phyloP scores from a whole-genome alignment of 2,329 filamentous ascomycete species.

The Didymella arachidicola region DNA sequence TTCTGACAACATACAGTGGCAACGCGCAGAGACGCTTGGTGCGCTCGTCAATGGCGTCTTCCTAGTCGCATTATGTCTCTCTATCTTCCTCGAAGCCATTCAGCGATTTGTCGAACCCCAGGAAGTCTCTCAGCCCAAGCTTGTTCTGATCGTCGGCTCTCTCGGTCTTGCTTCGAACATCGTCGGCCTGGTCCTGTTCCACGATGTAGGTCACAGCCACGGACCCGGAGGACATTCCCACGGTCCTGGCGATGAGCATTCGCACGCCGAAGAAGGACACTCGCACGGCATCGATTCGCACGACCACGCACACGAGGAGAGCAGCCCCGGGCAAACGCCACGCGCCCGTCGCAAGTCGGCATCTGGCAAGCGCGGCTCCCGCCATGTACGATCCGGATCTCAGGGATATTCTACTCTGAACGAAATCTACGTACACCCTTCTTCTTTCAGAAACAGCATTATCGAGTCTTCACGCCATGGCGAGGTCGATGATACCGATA shows the following conservation, averaged over 20 bases:
- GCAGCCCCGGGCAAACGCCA: slow-evolving; percentile 32
- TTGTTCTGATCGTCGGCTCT: slow-evolving; percentile 89
- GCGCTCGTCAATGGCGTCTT: slow-evolving; percentile 98
- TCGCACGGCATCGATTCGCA: slow-evolving; percentile 55
- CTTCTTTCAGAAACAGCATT: slow-evolving; percentile 90
- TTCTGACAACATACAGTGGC: slow-evolving; percentile 69
- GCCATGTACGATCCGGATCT: slow-evolving; percentile 67
- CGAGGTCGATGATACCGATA: slow-evolving; percentile 61
- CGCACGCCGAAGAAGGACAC: slow-evolving; percentile 62
- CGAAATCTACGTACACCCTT: slow-evolving; percentile 82
- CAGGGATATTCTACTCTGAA: slow-evolving; percentile 66
- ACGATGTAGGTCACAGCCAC: slow-evolving; percentile 89
- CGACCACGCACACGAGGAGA: slow-evolving; percentile 58
- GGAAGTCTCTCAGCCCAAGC: slow-evolving; percentile 80
- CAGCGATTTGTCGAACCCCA: slow-evolving; percentile 92
- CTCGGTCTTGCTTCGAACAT: slow-evolving; percentile 88
- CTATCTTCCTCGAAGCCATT: slow-evolving; percentile 94
- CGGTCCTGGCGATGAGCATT: slow-evolving; percentile 51
- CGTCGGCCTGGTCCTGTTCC: slow-evolving; percentile 86
- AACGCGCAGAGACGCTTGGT: slow-evolving; percentile 94
- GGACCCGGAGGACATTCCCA: slow-evolving; percentile 65
- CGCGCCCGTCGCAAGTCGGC: slow-evolving; percentile 34
- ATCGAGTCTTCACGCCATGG: slow-evolving; percentile 76
- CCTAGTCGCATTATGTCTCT: slow-evolving; percentile 92
- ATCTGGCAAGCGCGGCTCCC: slow-evolving; percentile 55